Evolutionary conservation across 257 asterid species (phyloP), one percentile per base, ranked within the genome.

Genomic region (Capsicum baccatum): DNA sequence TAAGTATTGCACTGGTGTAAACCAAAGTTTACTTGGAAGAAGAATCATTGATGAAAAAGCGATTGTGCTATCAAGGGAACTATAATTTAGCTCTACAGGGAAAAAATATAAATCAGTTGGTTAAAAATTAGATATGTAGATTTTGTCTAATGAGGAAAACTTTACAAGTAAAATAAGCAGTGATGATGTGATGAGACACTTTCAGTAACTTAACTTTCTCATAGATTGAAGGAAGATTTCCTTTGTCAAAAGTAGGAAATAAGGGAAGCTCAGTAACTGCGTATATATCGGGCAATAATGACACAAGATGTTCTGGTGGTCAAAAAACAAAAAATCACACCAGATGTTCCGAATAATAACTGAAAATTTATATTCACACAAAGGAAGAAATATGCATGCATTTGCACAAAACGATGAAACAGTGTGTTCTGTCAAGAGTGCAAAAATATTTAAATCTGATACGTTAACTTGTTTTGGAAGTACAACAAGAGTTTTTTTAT

Each of bases 181-280:
- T n/a, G n/a, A n/a, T n/a, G n/a, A n/a, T n/a, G n/a, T n/a, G n/a
- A n/a, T n/a, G n/a, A n/a, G n/a, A n/a, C n/a, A n/a, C n/a, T 63
- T 63, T 21, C 69, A 63, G 39, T 63, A 63, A 10, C 69, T 63
- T 63, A 10, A 39, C 69, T 63, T 63, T 63, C 69, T 63, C 69
- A 62, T 10, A 63, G 39, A 63, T 63, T 37, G 39, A 63, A 35
- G 11, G 39, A 21, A 8, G 69, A 63, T 63, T 63, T 21, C 16
- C 69, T 0, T 63, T 63, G 16, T 63, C 69, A 63, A 26, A 62
- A 63, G 69, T 39, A 21, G 69, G 69, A 63, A 21, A 63, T 15
- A 13, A 21, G 39, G 42, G 42, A 63, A 10, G 42, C 69, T 21
- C 69, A 63, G 42, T 63, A 63, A 63, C 69, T 63, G 69, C 16